These are phyloP conservation scores for Amaranthus tricolor DNA, from an alignment of 179 eudicot genomes.

Conservation along the genomic window DNA sequence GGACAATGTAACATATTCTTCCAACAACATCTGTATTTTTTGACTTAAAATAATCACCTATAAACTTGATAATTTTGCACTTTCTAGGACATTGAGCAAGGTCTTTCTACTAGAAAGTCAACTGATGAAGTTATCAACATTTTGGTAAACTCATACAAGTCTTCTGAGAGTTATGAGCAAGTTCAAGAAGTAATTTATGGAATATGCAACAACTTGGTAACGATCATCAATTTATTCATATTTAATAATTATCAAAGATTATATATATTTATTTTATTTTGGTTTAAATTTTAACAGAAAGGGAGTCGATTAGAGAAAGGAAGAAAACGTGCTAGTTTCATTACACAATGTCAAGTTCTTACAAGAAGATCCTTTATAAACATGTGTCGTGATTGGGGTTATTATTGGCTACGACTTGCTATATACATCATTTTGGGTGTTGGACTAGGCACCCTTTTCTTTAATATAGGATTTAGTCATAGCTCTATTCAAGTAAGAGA, in stretches of 20 bases:
- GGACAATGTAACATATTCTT: slow-evolving; percentile 20
- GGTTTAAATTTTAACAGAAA: slow-evolving; percentile 5
- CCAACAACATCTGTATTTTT: no score
- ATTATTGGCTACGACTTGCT: slow-evolving; percentile 47
- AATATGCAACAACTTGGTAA: slow-evolving; percentile 4
- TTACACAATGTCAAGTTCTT: slow-evolving; percentile 42
- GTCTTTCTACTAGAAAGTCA: not conserved
- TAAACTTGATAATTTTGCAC: no score
- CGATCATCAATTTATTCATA: not conserved
- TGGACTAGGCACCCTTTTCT: slow-evolving; percentile 38
- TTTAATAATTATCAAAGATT: not conserved
- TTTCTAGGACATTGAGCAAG: slow-evolving; percentile 30
- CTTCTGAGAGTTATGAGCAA: slow-evolving; percentile 19
- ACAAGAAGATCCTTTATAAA: slow-evolving; percentile 46
- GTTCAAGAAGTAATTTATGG: slow-evolving; percentile 24
- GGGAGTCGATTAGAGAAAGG: slow-evolving; percentile 21
- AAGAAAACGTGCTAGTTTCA: slow-evolving; percentile 32
- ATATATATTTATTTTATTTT: no score
- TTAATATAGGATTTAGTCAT: slow-evolving; percentile 27
- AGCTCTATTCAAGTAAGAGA: slow-evolving; percentile 38
- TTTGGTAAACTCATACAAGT: slow-evolving; percentile 31
- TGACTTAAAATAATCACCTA: no score
- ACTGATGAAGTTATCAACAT: slow-evolving; percentile 25
- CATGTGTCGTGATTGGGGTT: slow-evolving; percentile 55
- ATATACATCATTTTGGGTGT: slow-evolving; percentile 33